Evolutionary conservation across 1,284 basidiomycete genomes (phyloP).

Genomic region (Psilocybe mexicana): DNA sequence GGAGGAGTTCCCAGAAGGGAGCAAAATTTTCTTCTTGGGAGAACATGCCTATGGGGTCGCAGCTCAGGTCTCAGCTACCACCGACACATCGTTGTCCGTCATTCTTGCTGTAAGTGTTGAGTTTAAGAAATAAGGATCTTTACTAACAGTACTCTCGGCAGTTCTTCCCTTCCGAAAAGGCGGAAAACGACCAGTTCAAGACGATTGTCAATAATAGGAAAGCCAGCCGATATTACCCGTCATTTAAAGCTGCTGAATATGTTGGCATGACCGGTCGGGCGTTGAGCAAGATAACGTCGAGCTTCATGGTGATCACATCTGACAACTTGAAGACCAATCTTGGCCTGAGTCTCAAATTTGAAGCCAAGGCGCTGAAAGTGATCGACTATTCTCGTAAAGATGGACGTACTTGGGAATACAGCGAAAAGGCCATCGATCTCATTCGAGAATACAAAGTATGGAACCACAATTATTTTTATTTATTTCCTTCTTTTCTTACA

Average conservation of each 20-base stretch:
- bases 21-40: constrained; percentile 95
- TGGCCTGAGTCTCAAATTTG: constrained; percentile 95
- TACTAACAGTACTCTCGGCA: constrained; percentile 30
- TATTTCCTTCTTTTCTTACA: background rate
- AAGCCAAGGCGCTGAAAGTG: constrained; percentile 95
- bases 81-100: constrained; percentile 70
- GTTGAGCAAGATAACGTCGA: constrained; percentile 89
- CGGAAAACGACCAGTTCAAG: constrained; percentile 81
- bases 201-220: constrained; percentile 57
- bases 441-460: constrained; percentile 81
- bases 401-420: constrained; percentile 91
- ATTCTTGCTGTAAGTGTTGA: constrained; percentile 69
- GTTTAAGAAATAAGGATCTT: background rate
- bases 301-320: constrained; percentile 80
- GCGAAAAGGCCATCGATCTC: constrained; percentile 81
- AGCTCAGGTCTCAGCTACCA: constrained; percentile 80
- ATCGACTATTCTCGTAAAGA: constrained; percentile 91
- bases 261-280: constrained; percentile 75
- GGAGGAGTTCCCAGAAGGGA: constrained; percentile 89
- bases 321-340: constrained; percentile 88
- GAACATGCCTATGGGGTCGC: constrained; percentile 94
- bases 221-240: constrained; percentile 69
- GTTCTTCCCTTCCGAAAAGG: constrained; percentile 84
- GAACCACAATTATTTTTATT: background rate
- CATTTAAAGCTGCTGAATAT: constrained; percentile 72